Conservation (phyloP, 306 rosid genomes). For the Inga oerstediana region DNA sequence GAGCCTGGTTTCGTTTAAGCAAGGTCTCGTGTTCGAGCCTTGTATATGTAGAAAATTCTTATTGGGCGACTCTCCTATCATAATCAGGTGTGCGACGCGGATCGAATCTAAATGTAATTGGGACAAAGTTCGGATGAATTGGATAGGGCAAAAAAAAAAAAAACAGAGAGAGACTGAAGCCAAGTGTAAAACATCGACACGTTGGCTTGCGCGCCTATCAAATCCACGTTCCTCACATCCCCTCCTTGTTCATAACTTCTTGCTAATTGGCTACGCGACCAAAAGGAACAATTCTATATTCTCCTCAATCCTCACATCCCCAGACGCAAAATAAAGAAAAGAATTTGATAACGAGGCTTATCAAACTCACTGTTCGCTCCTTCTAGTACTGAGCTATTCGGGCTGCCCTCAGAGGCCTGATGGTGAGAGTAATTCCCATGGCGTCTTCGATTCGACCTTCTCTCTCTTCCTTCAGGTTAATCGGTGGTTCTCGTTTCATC, state of each 20-base stretch:
- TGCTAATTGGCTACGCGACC: not conserved
- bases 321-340: not conserved
- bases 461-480: constrained; percentile 61
- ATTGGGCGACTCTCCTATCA: too few relatives aligned
- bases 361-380: not conserved
- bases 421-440: constrained; percentile 75
- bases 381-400: not conserved
- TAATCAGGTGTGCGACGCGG: too few relatives aligned
- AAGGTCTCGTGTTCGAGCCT: too few relatives aligned
- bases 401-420: not conserved
- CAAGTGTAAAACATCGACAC: not conserved
- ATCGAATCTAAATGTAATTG: too few relatives aligned
- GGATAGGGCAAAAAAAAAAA: too few relatives aligned
- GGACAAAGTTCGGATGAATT: too few relatives aligned
- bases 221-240: not conserved
- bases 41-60: too few relatives aligned
- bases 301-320: not conserved
- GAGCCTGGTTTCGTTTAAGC: too few relatives aligned
- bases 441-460: constrained; percentile 82
- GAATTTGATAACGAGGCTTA: not conserved
- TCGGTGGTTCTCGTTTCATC: constrained; percentile 45
- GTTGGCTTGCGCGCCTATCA: not conserved
- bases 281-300: not conserved
- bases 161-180: not conserved
- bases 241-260: not conserved